Percentiles rank a stretch among this genome's conserved stretches.
These are phyloP conservation scores for Talaromyces albobiverticillius DNA, from an alignment of 2,329 filamentous ascomycete species.

Conservation along the genomic window DNA sequence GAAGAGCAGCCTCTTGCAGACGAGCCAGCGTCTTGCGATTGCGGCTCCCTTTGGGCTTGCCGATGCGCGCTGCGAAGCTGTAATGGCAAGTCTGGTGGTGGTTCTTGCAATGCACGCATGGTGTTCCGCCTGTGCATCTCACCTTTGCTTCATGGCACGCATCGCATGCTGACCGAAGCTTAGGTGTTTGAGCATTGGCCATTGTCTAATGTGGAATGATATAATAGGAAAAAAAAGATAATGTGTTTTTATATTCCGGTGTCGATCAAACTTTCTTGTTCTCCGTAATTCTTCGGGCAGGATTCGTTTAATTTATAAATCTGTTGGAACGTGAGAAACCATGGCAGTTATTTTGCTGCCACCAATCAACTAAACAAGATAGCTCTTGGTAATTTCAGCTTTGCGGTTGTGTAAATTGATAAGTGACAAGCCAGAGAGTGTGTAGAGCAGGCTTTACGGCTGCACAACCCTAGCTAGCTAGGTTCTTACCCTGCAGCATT, in stretches of 20 bases:
- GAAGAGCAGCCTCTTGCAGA: slow-evolving; percentile 9
- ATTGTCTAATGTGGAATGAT: neutral
- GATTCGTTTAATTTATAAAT: neutral
- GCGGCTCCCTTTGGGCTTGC: slow-evolving; percentile 15
- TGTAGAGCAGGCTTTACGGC: neutral
- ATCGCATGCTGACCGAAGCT: slow-evolving; percentile 16
- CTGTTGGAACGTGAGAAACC: neutral
- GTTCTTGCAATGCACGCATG: slow-evolving; percentile 15
- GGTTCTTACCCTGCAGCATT: neutral
- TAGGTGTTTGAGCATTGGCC: slow-evolving; percentile 13
- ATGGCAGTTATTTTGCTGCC: neutral
- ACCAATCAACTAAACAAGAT: slow-evolving; percentile 3
- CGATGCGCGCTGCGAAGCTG: slow-evolving; percentile 15
- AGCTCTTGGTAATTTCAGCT: slow-evolving; percentile 8
- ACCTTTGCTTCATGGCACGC: slow-evolving; percentile 16
- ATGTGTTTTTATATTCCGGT: neutral
- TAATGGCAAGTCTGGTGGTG: slow-evolving; percentile 14
- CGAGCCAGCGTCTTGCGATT: slow-evolving; percentile 16
- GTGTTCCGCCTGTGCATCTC: slow-evolving; percentile 12
- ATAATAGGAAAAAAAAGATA: neutral
- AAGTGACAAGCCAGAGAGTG: neutral
- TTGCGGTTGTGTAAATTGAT: slow-evolving; percentile 7
- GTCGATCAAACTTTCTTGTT: neutral
- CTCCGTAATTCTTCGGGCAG: neutral
- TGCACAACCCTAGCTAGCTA: slow-evolving; percentile 8